phyloP scores from a whole-genome alignment of 2,329 filamentous ascomycete species.

The Cercospora beticola region DNA sequence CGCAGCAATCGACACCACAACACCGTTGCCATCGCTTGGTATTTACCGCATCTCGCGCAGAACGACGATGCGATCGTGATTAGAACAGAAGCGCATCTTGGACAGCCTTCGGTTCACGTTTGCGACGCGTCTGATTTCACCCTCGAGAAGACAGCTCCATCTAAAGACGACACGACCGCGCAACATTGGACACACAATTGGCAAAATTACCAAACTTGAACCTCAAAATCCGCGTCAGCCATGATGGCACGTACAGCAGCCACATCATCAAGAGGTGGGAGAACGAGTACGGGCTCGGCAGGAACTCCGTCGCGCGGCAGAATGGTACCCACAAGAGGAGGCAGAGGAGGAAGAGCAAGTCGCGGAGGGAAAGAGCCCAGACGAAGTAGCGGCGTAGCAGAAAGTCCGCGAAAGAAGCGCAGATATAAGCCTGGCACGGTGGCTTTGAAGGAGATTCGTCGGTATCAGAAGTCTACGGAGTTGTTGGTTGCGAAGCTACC shows the following conservation, averaged over 20 bases:
- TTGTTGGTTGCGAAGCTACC: constrained; percentile 95
- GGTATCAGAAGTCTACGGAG: constrained; percentile 97
- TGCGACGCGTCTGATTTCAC: constrained; percentile 3
- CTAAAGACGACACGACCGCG: not conserved
- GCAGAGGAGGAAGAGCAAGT: constrained; percentile 30
- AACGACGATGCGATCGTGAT: not conserved
- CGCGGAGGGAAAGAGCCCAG: constrained; percentile 26
- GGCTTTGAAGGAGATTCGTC: constrained; percentile 96
- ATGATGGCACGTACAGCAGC: constrained; percentile 17
- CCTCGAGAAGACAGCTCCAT: not conserved
- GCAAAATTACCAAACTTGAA: not conserved
- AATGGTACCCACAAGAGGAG: constrained; percentile 26
- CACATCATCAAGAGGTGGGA: constrained; percentile 11
- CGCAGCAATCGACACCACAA: not conserved
- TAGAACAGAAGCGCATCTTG: not conserved
- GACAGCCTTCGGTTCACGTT: not conserved
- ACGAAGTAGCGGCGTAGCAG: constrained; percentile 17
- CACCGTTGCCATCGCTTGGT: not conserved
- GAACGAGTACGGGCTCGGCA: constrained; percentile 15
- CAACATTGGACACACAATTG: not conserved
- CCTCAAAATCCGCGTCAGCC: not conserved
- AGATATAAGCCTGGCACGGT: constrained; percentile 67
- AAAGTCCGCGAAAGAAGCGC: constrained; percentile 31
- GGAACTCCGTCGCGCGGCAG: constrained; percentile 10
- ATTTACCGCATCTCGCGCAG: not conserved